Conservation (phyloP, 2,329 filamentous ascomycete species). For the Neofusicoccum parvum region DNA sequence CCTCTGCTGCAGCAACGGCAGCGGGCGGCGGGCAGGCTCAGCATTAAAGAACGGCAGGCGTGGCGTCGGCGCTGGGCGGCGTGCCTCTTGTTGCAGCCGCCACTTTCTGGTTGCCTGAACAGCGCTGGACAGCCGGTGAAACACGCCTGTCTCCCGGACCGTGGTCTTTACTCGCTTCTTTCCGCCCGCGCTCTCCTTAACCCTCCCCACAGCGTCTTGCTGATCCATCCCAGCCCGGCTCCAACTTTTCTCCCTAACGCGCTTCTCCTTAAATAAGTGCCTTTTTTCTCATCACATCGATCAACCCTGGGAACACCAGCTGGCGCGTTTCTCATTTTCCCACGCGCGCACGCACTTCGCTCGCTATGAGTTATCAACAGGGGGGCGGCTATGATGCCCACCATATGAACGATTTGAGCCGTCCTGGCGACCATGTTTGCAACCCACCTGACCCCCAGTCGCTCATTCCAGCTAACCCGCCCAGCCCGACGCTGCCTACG, state of each 20-base stretch:
- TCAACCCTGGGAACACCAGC: conserved; percentile 10
- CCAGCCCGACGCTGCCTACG: conserved; percentile 47
- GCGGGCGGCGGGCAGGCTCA: neutral
- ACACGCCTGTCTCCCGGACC: neutral
- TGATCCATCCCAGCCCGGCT: neutral
- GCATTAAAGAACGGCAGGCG: conserved; percentile 6
- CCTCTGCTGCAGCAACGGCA: neutral
- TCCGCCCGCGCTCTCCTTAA: neutral
- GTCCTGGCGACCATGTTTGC: conserved; percentile 30
- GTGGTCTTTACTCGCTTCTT: neutral
- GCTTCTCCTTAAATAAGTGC: conserved; percentile 11
- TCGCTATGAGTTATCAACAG: conserved; percentile 40
- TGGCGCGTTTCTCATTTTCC: conserved; percentile 20
- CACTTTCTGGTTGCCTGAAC: neutral
- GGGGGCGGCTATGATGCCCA: conserved; percentile 38
- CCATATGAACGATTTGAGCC: conserved; percentile 22
- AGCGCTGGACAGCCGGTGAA: neutral
- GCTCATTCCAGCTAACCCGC: conserved; percentile 18
- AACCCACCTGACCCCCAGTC: conserved; percentile 22
- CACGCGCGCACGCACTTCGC: conserved; percentile 25
- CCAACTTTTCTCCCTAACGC: conserved; percentile 6
- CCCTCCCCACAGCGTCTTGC: conserved; percentile 5
- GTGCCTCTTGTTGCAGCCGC: neutral
- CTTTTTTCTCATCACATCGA: neutral
- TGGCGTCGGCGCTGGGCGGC: neutral